Conservation (phyloP, 2,329 filamentous ascomycete genomes). For the Penicillium sp. region DNA sequence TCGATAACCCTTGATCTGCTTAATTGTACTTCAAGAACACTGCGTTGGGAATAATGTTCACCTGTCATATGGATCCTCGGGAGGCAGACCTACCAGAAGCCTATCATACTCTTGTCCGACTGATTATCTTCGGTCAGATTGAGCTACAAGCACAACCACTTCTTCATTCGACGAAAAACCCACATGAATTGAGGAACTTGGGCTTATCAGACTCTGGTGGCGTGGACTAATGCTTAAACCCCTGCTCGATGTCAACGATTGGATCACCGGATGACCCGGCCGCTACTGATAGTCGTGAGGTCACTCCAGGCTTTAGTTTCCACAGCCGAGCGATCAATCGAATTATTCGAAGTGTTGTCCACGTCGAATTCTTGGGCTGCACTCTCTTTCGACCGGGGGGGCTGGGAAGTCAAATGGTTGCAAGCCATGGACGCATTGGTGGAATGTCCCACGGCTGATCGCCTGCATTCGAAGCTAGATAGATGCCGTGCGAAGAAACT, state of each 20-base stretch:
- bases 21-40: not conserved
- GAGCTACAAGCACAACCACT: not conserved
- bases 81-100: not conserved
- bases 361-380: not conserved
- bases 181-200: not conserved
- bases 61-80: not conserved
- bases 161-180: not conserved
- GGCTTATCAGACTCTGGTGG: too few species aligned
- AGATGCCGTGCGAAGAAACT: not conserved
- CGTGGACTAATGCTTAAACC: not conserved
- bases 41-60: not conserved
- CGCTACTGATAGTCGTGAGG: slow-evolving; percentile 3
- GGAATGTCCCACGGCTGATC: slow-evolving; percentile 2
- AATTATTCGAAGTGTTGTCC: not conserved
- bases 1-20: not conserved
- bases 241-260: not conserved
- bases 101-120: not conserved
- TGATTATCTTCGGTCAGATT: not conserved
- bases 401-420: slow-evolving; percentile 3
- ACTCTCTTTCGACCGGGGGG: not conserved
- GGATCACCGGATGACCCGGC: not conserved
- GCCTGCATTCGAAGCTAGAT: not conserved
- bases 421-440: slow-evolving; percentile 1
- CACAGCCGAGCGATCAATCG: not conserved
- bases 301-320: not conserved